phyloP scores from a whole-genome alignment of 345 rosid species.

The Hibiscus mutabilis region DNA sequence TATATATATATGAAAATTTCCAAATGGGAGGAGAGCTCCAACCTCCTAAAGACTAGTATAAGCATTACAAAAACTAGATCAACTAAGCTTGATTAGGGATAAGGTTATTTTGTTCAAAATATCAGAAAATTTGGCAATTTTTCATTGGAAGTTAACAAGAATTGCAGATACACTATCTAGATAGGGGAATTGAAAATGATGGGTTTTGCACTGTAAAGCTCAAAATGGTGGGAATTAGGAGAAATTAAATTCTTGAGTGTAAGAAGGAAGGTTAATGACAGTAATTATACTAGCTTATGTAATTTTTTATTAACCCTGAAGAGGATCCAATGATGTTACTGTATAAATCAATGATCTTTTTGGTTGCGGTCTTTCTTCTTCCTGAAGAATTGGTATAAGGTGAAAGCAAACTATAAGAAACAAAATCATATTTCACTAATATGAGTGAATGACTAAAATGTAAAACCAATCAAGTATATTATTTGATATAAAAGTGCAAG shows the following conservation, averaged over 20 bases:
- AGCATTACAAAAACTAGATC: neutral
- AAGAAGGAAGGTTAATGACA: neutral
- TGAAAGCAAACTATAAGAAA: neutral
- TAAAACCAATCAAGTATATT: neutral
- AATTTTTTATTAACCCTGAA: conserved; percentile 14
- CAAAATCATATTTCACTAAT: neutral
- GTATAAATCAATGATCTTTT: neutral
- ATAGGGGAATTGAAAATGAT: neutral
- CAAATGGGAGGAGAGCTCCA: too few relatives aligned
- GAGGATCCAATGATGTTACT: conserved; percentile 30
- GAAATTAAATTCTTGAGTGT: neutral
- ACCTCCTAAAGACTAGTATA: neutral
- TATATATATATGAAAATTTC: too few relatives aligned
- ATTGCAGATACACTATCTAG: neutral
- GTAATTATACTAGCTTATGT: conserved; percentile 2
- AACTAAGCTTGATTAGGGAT: neutral
- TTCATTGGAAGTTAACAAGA: neutral
- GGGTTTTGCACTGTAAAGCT: neutral
- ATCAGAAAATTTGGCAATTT: neutral
- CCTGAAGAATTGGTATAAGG: neutral
- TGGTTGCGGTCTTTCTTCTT: neutral
- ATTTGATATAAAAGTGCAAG: neutral
- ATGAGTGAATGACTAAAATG: neutral
- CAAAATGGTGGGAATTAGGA: neutral
- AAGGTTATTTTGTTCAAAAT: neutral